Base-by-base conservation (phyloP, 1,284 basidiomycete genomes). In the Papiliotrema fonsecae region DNA sequence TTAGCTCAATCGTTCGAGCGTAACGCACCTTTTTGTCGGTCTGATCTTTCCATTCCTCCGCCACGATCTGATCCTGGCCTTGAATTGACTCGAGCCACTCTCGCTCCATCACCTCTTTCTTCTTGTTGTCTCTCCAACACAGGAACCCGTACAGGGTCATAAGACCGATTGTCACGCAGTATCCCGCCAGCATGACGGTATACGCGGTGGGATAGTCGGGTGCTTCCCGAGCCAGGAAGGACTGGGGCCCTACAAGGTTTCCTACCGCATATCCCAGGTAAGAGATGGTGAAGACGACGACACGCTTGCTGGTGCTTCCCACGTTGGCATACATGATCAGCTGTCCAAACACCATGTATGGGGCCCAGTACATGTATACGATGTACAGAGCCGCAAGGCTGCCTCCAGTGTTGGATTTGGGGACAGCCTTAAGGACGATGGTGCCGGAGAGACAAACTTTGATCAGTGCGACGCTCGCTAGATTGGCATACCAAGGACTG, bases 301-400 rank as follows among this genome's bases (percentile, higher is more conserved):
- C 47, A 46, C 65, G 67, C 55, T 69, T 69, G 24, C 57, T 61
- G 14, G 52, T 54, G 2, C 66, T 64, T 2, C 51, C 66, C 5
- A 54, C 50, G 36, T 64, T 67, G n/a, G 52, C 54, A 38, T 58
- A 60, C 49, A 57, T 48, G 44, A 58, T 49, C 4, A 57, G 39
- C 26, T 55, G 52, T 14, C 49, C 45, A 27, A 52, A 49, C 3
- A 51, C 44, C 37, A 51, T 28, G 49, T 61, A 56, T 0, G 60
- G 57, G 1, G 52, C 61, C 57, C 57, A 58, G 51, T 61, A 58
- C 24, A 49, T 14, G 34, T 51, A 61, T 10, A 60, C 30, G 22
- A 64, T 47, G 50, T 55, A 64, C 4, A 64, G 50, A 2, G 54
- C 49, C 3, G 49, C 53, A n/a, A 62, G 50, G 1, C 53, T 58